Evolutionary conservation across 2,329 filamentous ascomycete genomes (phyloP), one percentile per base, ranked within the genome.

Genomic region (Monilinia laxa): DNA sequence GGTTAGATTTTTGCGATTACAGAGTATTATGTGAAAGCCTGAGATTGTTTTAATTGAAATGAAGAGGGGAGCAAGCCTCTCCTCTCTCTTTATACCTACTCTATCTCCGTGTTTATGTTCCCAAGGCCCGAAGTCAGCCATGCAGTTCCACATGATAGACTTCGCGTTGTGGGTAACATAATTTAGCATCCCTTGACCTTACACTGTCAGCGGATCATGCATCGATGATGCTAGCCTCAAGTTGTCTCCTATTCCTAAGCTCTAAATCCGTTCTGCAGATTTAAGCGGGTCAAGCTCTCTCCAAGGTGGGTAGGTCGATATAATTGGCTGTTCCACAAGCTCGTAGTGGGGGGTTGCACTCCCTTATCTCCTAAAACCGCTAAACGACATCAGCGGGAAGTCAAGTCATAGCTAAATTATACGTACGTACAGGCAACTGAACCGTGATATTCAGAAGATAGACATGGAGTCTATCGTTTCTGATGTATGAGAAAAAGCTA

Each of bases 51-150:
- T 2, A 25, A 11, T n/a, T 59, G 42, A 18, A 35, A 11, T 38
- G n/a, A 20, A 38, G 20, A 25, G 45, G 31, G 16, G 45, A 45
- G 5, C 2, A 38, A 20, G 25, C n/a, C 31, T 35, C 31, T 1
- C 31, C 42, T 35, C 47, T 51, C 20, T 28, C 31, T 40, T 62
- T 51, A 62, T 52, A 60, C 45, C 28, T 59, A 25, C 58, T 20
- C 25, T 42, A 47, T 42, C 25, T 52, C 28, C 12, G 14, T 52
- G 49, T 3, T 28, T 28, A 12, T 4, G n/a, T n/a, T 62, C 20
- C 40, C 28, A 38, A 5, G n/a, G 2, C 23, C 40, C 28, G 3
- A 38, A 23, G 16, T 35, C 23, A 49, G 10, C 45, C 31, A 60
- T 49, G 12, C 7, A 35, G 28, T 35, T 12, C 12, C 45, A 35